Percentiles rank a stretch among this genome's conserved stretches.
Conservation (phyloP, 169 alveolate species). For the Plasmodium gaboni region DNA sequence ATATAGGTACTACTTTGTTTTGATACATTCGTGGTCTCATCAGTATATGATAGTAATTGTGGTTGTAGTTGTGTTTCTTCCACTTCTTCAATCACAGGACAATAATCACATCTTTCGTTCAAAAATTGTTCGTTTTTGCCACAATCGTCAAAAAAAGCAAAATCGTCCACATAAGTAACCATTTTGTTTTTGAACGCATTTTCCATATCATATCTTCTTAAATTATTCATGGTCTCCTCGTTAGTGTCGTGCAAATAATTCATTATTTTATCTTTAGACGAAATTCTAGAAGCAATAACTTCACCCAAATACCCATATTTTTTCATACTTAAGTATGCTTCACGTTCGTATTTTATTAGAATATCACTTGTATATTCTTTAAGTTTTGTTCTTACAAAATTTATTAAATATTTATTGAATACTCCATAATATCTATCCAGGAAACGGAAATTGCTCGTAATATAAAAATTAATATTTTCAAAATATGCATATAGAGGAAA, state of each 20-base stretch:
- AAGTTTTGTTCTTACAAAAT: constrained; percentile 5
- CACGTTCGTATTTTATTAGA: neutral
- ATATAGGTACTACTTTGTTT: too few species aligned
- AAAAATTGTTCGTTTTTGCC: constrained; percentile 5
- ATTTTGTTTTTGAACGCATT: too few species aligned
- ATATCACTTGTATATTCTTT: constrained; percentile 5
- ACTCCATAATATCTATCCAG: constrained; percentile 4
- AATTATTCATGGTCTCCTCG: neutral
- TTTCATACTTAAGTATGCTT: neutral
- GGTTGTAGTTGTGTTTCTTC: too few species aligned
- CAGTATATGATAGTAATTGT: too few species aligned
- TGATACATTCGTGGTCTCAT: too few species aligned
- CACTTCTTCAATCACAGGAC: too few species aligned
- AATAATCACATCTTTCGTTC: neutral
- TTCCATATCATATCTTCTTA: neutral
- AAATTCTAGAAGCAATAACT: constrained; percentile 1
- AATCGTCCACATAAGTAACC: too few species aligned
- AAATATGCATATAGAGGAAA: too few species aligned
- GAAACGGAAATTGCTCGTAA: constrained; percentile 8
- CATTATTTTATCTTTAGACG: neutral
- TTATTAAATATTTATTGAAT: neutral
- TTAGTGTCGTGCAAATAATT: neutral
- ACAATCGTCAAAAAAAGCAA: neutral
- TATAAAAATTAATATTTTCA: too few species aligned
- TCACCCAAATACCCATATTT: neutral